Base-by-base conservation (phyloP, 495 filamentous ascomycete species). In the Neurospora intermedia region DNA sequence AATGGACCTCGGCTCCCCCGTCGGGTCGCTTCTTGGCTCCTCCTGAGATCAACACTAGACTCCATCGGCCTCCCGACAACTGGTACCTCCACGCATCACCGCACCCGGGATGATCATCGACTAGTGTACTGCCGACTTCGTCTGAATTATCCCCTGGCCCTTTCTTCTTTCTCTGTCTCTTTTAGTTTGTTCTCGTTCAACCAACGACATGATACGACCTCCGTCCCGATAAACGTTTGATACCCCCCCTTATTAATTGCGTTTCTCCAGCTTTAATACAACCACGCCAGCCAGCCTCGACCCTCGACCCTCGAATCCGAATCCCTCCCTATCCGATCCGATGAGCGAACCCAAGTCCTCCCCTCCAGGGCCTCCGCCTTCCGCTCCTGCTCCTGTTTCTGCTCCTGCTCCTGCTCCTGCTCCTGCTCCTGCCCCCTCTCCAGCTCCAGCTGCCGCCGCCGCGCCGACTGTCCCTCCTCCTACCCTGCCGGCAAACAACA, bases 1-100 rank as follows among this genome's bases (percentile, higher is more conserved):
- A 70, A 70, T n/a, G n/a, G n/a, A n/a, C 72, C 72, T 73, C 72
- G 72, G 72, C 72, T 73, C 69, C 54, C 54, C 54, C 54, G 54
- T 62, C 23, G 13, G 48, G 48, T 59, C 48, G 48, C 10, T 59
- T 62, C 54, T 62, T 62, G 54, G 54, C 54, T 66, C 54, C 54
- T 66, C 54, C 54, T 66, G 54, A 66, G 54, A 66, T 66, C 54
- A 66, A 66, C 54, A 66, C 54, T 66, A 38, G 54, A 66, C 54
- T 66, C 54, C 54, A 66, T 66, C 54, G 54, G 13, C 54, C 23
- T 62, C 54, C 54, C 54, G 54, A 31, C 27, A 31, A 31, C 27
- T 31, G 27, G 27, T 31, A 31, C 3, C 27, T 23, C 46, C 46
- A 54, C 46, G 46, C 46, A 54, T 3, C 43, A 45, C 18, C 43